Evolutionary conservation across 495 filamentous ascomycete genomes (phyloP), one percentile per base, ranked within the genome.

Genomic region (Penicillium turbatum): DNA sequence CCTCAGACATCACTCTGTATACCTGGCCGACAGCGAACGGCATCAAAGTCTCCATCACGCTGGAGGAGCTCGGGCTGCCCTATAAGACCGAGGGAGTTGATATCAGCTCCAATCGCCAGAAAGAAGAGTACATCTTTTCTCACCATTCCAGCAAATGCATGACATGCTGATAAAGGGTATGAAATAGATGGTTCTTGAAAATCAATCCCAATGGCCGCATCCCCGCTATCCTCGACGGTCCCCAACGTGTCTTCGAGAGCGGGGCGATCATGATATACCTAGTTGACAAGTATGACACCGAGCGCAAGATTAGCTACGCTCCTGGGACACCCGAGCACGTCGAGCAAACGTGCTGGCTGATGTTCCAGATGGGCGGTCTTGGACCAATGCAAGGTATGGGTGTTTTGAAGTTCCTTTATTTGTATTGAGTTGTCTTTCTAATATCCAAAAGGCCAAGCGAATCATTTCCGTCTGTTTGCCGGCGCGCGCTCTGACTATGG

Each of bases 131-230:
- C 65, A 67, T 11, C 15, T 5, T 3, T 3, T 36, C 4, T 2
- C 12, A 27, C 0, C 6, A 30, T 35, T 0, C 10, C 30, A 6
- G 11, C 3, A 10, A 3, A 34, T 11, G 2, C 12, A 32, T 6
- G 66, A 64, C 21, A 11, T 49, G 10, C 29, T 46, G 16, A 37
- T 34, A 36, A 21, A 40, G 15, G 12, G 10, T 8, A 27, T 15
- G 12, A 16, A 11, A 32, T n/a, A 68, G 65, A 13, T 91, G 88
- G 87, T 96, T 89, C 70, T 74, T 93, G 27, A 82, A 81, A 17
- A 90, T 95, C 64, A 95, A 93, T 64, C 91, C 90, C 35, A 96
- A 95, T 63, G 90, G 90, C 48, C 87, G 91, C 37, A 92, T 95
- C 51, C 91, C 91, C 6, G 88, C 90, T 1, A 62, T 96, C 13